Percentiles rank a stretch among this genome's conserved stretches.
These are phyloP conservation scores for Entonaema liquescens DNA, from an alignment of 495 filamentous ascomycete species.

Conservation along the genomic window DNA sequence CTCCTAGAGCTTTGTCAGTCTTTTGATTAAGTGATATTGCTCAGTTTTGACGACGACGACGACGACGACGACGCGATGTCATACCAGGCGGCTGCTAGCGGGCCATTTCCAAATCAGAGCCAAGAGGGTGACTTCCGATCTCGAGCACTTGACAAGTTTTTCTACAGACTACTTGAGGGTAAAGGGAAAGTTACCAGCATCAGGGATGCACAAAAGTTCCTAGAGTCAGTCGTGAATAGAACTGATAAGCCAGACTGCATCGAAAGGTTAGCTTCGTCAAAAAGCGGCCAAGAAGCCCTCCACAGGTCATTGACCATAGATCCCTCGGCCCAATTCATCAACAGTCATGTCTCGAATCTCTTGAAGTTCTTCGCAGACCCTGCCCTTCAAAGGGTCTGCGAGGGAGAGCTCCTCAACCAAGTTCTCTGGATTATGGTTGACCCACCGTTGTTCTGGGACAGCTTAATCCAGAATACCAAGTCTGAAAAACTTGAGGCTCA, in stretches of 20 bases:
- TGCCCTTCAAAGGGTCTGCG: conserved; percentile 60
- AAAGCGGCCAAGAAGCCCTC: conserved; percentile 58
- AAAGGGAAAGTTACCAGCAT: conserved; percentile 31
- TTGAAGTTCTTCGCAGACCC: conserved; percentile 52
- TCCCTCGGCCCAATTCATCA: conserved; percentile 61
- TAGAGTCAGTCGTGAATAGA: conserved; percentile 67
- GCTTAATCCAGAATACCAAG: conserved; percentile 57
- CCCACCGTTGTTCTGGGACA: conserved; percentile 70
- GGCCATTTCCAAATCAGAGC: neutral
- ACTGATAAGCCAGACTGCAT: conserved; percentile 59
- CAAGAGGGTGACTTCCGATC: conserved; percentile 13
- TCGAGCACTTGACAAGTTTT: conserved; percentile 40
- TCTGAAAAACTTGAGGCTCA: conserved; percentile 49
- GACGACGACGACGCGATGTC: conserved; percentile 13
- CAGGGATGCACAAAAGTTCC: conserved; percentile 62
- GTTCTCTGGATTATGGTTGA: conserved; percentile 62
- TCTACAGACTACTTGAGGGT: conserved; percentile 44
- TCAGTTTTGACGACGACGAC: neutral
- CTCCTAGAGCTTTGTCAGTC: neutral
- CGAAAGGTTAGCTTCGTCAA: conserved; percentile 63
- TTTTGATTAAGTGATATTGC: neutral
- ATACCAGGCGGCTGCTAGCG: conserved; percentile 2
- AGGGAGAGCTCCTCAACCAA: conserved; percentile 64
- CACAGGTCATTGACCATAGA: conserved; percentile 60
- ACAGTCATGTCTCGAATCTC: conserved; percentile 49